Percentiles rank a stretch among this genome's conserved stretches.
Evolutionary conservation across 768 basidiomycete genomes (phyloP).

Genomic region (Leccinellum albellum): DNA sequence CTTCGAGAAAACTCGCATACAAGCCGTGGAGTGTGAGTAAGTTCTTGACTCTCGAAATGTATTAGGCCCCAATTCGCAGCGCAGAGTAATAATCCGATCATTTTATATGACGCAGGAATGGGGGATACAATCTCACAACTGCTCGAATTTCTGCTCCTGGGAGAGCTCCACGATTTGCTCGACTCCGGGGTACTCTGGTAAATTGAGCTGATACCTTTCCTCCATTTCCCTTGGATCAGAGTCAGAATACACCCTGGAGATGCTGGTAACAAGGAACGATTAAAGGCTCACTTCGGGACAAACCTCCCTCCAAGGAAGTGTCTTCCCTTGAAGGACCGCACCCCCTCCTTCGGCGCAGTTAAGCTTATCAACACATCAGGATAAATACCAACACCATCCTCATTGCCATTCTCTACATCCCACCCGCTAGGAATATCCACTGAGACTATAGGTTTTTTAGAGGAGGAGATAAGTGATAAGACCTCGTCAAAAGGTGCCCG

Average conservation of each 20-base stretch:
- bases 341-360: slow-evolving; percentile 93
- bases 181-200: slow-evolving; percentile 75
- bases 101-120: neutral
- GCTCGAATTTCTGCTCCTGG: neutral
- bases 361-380: slow-evolving; percentile 84
- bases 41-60: neutral
- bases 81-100: neutral
- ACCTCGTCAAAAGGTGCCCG: slow-evolving; percentile 83
- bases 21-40: neutral
- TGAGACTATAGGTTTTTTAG: slow-evolving; percentile 78
- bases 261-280: neutral
- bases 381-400: slow-evolving; percentile 51
- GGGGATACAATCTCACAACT: slow-evolving; percentile 1
- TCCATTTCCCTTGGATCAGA: slow-evolving; percentile 53
- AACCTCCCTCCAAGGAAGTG: slow-evolving; percentile 97
- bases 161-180: slow-evolving; percentile 83
- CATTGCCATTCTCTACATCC: slow-evolving; percentile 81
- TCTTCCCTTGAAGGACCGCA: slow-evolving; percentile 65
- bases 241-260: slow-evolving; percentile 2
- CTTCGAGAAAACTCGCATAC: neutral
- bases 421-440: slow-evolving; percentile 98
- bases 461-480: slow-evolving; percentile 59
- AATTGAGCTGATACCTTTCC: slow-evolving; percentile 70
- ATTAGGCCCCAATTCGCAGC: neutral
- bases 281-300: slow-evolving; percentile 66